These are phyloP conservation scores for Misopates orontium DNA, from an alignment of 257 asterid genomes.

Conservation along the genomic window DNA sequence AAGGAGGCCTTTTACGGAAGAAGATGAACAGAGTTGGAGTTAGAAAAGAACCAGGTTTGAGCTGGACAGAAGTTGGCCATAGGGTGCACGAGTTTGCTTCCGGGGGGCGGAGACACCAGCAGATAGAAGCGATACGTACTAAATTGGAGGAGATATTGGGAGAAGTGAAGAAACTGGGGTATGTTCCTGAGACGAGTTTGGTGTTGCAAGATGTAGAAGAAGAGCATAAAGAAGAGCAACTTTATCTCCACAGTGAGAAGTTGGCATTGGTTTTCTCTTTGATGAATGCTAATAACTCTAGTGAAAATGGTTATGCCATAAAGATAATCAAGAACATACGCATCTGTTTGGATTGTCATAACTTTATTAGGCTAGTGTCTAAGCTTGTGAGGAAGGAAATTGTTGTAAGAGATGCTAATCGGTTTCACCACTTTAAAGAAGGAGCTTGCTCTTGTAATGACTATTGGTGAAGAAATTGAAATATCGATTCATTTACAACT, in stretches of 20 bases:
- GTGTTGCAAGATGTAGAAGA: slow-evolving; percentile 76
- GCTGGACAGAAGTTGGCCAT: slow-evolving; percentile 71
- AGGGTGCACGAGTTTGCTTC: slow-evolving; percentile 77
- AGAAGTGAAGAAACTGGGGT: slow-evolving; percentile 45
- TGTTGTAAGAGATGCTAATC: slow-evolving; percentile 71
- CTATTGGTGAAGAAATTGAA: slow-evolving; percentile 56
- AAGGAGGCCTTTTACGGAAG: slow-evolving; percentile 52
- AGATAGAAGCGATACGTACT: slow-evolving; percentile 47
- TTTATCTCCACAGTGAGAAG: slow-evolving; percentile 86
- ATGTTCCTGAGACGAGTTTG: slow-evolving; percentile 50
- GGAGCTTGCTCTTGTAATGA: slow-evolving; percentile 84
- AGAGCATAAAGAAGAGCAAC: slow-evolving; percentile 88
- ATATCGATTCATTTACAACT: too few relatives aligned
- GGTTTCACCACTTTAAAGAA: slow-evolving; percentile 73
- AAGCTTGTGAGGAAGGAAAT: slow-evolving; percentile 50
- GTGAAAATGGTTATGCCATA: slow-evolving; percentile 16
- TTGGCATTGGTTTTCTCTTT: slow-evolving; percentile 69
- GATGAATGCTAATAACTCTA: slow-evolving; percentile 35
- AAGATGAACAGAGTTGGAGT: slow-evolving; percentile 58
- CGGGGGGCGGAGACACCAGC: slow-evolving; percentile 59
- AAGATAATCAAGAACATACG: slow-evolving; percentile 64
- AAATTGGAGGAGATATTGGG: slow-evolving; percentile 41
- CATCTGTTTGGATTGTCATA: slow-evolving; percentile 83
- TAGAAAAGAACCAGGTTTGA: slow-evolving; percentile 74
- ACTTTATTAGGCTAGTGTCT: slow-evolving; percentile 74